phyloP scores from a whole-genome alignment of 345 rosid species.

The Noccaea bulbosa region DNA sequence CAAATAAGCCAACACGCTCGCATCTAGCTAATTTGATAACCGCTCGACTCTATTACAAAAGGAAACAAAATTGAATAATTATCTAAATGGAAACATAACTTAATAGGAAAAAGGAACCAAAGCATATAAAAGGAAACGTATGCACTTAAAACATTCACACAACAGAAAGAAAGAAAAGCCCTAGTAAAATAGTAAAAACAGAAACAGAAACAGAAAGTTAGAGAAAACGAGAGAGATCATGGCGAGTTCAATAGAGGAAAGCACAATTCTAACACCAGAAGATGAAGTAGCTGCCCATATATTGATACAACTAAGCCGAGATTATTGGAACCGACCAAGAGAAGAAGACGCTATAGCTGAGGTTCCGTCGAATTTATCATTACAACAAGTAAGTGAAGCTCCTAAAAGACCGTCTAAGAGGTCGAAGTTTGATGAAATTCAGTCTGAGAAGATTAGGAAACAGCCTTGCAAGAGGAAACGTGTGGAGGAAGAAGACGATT shows the following conservation, averaged over 20 bases:
- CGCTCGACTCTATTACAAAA: too few species aligned
- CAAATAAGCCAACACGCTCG: too few species aligned
- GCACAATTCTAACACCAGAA: neutral
- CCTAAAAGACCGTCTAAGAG: neutral
- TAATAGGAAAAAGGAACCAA: neutral
- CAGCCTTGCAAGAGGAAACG: neutral
- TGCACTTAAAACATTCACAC: neutral
- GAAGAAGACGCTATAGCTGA: constrained; percentile 1
- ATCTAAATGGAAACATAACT: too few species aligned
- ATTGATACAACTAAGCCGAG: neutral
- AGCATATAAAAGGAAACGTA: neutral
- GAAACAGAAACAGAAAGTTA: neutral
- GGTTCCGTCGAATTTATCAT: neutral
- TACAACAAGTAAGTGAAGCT: neutral
- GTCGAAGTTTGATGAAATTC: neutral
- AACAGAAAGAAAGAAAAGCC: neutral
- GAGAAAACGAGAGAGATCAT: neutral
- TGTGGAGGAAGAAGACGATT: neutral
- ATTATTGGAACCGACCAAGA: neutral
- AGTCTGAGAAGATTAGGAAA: neutral
- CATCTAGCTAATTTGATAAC: too few species aligned
- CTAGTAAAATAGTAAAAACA: neutral
- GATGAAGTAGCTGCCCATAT: neutral
- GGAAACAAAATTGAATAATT: too few species aligned
- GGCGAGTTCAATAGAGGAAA: neutral